A percentile compares a stretch with the other conserved stretches of the same genome.
These are phyloP conservation scores for Hypoxylon sp. DNA, from an alignment of 2,329 filamentous ascomycete species.

Conservation along the genomic window DNA sequence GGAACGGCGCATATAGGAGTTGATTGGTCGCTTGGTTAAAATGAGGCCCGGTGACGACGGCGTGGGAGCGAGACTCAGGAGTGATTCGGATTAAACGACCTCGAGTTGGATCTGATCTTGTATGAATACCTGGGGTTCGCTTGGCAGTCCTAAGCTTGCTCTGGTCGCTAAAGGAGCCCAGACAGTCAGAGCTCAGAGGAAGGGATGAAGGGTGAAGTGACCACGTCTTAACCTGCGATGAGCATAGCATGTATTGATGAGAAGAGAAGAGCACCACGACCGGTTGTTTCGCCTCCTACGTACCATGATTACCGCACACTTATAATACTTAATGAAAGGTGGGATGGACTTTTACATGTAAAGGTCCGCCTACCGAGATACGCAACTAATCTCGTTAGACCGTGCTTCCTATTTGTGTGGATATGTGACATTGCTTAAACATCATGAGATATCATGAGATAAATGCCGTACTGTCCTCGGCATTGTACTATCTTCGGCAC, in stretches of 20 bases:
- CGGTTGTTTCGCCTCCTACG: conserved; percentile 33
- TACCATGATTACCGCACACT: conserved; percentile 37
- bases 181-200: conserved; percentile 14
- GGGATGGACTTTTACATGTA: conserved; percentile 12
- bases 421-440: not conserved
- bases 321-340: conserved; percentile 43
- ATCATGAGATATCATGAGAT: not conserved
- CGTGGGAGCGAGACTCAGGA: conserved; percentile 7
- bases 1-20: conserved; percentile 26
- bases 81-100: not conserved
- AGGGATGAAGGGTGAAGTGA: conserved; percentile 4
- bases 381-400: not conserved
- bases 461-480: no score
- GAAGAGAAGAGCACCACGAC: conserved; percentile 27
- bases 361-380: conserved; percentile 17
- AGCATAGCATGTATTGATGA: conserved; percentile 30
- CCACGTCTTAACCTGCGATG: conserved; percentile 15
- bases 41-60: conserved; percentile 14
- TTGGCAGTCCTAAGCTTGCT: conserved; percentile 10
- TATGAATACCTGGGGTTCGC: not conserved
- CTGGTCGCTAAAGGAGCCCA: not conserved
- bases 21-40: conserved; percentile 40
- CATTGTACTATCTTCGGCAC: not conserved
- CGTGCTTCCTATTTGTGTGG: not conserved
- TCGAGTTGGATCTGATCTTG: conserved; percentile 2